Evolutionary conservation across 441 rosid species (phyloP).

Genomic region (Cnidoscolus chayamansa): DNA sequence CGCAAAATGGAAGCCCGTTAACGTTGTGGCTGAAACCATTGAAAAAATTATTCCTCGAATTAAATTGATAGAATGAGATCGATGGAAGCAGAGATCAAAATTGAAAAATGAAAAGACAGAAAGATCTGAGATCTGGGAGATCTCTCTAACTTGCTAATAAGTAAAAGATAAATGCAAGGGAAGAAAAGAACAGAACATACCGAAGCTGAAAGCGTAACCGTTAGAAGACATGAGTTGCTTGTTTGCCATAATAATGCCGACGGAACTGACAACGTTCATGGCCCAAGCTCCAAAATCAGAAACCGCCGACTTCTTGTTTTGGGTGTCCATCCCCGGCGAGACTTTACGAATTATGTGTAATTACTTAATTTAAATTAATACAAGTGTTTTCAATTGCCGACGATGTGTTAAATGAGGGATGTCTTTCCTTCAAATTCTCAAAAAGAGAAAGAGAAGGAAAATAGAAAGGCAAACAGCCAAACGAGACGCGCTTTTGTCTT

Average conservation of each 20-base stretch:
- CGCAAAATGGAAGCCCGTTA: constrained; percentile 92
- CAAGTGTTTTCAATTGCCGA: too few species aligned
- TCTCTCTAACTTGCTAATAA: not conserved
- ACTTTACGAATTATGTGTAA: not conserved
- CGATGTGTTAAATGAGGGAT: not conserved
- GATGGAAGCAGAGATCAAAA: not conserved
- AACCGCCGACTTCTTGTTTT: constrained; percentile 54
- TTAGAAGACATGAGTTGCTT: constrained; percentile 83
- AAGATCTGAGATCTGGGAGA: constrained; percentile 14
- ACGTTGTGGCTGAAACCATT: constrained; percentile 63
- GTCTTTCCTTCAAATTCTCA: constrained; percentile 13
- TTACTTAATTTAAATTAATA: too few species aligned
- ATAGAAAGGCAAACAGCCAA: not conserved
- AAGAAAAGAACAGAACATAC: constrained; percentile 26
- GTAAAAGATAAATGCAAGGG: not conserved
- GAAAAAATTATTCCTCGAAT: not conserved
- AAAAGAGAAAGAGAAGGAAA: not conserved
- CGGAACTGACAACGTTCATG: constrained; percentile 79
- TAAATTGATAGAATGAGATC: not conserved
- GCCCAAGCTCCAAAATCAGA: constrained; percentile 86
- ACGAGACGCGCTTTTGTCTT: not conserved
- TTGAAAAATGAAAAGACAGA: not conserved
- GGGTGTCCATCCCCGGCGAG: constrained; percentile 39
- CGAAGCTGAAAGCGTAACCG: constrained; percentile 75
- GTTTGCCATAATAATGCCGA: constrained; percentile 84